Evolutionary conservation across 1,284 basidiomycete genomes (phyloP), one percentile per base, ranked within the genome.

Genomic region (Cutaneotrichosporon cavernicola): DNA sequence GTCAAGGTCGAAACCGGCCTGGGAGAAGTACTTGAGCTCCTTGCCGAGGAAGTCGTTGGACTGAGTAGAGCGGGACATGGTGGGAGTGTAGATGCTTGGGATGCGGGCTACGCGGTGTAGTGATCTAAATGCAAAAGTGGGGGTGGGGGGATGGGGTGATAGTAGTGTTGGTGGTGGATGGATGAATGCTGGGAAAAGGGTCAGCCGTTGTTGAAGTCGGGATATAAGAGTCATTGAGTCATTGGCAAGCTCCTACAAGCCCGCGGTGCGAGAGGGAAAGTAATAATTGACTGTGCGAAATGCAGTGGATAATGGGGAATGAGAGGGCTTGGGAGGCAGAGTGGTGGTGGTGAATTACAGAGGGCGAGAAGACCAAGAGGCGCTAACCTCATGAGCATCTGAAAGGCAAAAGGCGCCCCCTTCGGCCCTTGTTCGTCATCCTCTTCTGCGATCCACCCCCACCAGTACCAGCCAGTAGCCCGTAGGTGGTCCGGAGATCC

Each of bases 21-120:
- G 90, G 60, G 97, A 99, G 87, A 98, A 97, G 84, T 97, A 93
- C 81, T 94, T 90, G 76, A 99, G 86, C 79, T 97, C 92, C 72
- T 88, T 89, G 71, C 92, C 93, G 75, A 96, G 89, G 76, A 94
- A 76, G 69, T 73, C 69, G 70, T 79, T 78, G 65, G 65, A 59
- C 64, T 76, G 72, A 65, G 76, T 68, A 69, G 76, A 71, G 63
- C 72, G 71, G 56, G 69, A 64, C 73, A 75, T 76, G 56, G 46
- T 76, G 73, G 50, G 26, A 32, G 38, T 53, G 51, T 50, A 58
- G 57, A 34, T 50, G 22, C 26, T 21, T 31, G 57, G 30, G 30
- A 31, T 58, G 34, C 32, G 58, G 8, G 61, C 56, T 66, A 46
- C 10, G 38, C 43, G 56, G 26, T 46, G 22, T 49, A 34, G 56